phyloP scores from a whole-genome alignment of 257 asterid genomes.

The Ilex aquifolium region DNA sequence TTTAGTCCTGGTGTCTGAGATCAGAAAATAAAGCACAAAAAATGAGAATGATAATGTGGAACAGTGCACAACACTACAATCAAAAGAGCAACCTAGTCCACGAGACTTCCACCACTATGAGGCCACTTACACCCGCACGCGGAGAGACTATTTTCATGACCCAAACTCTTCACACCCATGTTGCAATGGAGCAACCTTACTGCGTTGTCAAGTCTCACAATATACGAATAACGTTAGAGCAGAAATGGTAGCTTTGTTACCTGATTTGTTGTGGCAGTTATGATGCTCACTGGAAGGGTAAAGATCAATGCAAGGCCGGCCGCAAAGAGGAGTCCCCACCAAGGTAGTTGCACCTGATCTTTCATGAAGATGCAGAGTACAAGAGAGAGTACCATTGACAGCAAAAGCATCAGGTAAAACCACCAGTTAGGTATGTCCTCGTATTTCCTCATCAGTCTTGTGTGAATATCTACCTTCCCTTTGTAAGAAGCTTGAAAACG shows the following conservation, averaged over 20 bases:
- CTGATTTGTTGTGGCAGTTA: slow-evolving; percentile 79
- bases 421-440: slow-evolving; percentile 72
- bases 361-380: slow-evolving; percentile 50
- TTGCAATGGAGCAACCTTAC: no score
- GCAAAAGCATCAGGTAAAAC: slow-evolving; percentile 35
- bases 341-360: slow-evolving; percentile 61
- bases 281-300: slow-evolving; percentile 68
- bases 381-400: slow-evolving; percentile 42
- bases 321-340: slow-evolving; percentile 75
- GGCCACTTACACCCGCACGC: no score
- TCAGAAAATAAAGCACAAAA: neutral
- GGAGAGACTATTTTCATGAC: no score
- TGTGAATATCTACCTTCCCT: slow-evolving; percentile 58
- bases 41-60: neutral
- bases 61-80: neutral
- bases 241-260: slow-evolving; percentile 13
- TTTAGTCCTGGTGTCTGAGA: slow-evolving; percentile 63
- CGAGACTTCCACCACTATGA: no score
- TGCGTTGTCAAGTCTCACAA: no score
- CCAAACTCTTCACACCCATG: no score
- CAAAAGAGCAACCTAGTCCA: no score
- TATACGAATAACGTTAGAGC: no score
- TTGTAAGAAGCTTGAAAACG: slow-evolving; percentile 25
- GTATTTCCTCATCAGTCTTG: slow-evolving; percentile 62
- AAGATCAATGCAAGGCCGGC: slow-evolving; percentile 36